Base-by-base conservation (phyloP, 202 grass and related monocot genomes). In the Hordeum pubiflorum region DNA sequence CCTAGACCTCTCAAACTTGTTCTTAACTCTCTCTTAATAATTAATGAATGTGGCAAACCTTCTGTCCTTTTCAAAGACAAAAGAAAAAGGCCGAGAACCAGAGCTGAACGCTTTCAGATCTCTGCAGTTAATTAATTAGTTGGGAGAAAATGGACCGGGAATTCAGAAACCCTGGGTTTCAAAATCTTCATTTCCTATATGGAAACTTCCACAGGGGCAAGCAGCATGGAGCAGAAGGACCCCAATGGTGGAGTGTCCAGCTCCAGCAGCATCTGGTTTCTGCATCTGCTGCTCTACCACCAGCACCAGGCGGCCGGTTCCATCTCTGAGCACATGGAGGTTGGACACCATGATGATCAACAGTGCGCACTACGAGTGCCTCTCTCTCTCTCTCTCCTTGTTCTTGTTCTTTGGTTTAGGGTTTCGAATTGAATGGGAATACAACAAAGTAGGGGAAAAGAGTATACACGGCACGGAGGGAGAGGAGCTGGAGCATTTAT, bases 401-500 rank as follows among this genome's bases (percentile, higher is more conserved):
- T 50, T 7, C 58, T 21, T 9, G 11, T 34, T 72, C 14, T 52
- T 62, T 58, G 56, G 43, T 66, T 85, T 76, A 11, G 29, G 12
- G 80, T 66, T 66, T 78, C 8, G 29, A 85, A 81, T 60, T 83
- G 21, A 69, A 78, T 89, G 82, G 39, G 39, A 65, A 82, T 75
- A 15, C 44, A 29, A 31, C 58, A 20, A 77, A 0, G 4, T 41
- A 40, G 64, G 62, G 63, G 50, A 54, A 70, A 43, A 4, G 69
- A 32, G 62, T 32, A 23, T 78, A 66, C 26, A 69, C 39, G 87
- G 52, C 74, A 38, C 69, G 69, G 83, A 83, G 87, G 44, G 68
- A 79, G 58, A 55, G 74, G 64, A 79, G 87, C 87, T 78, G 79
- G 87, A 86, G 58, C 87, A 89, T 89, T 89, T 85, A 85, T 89